Evolutionary conservation across 768 basidiomycete genomes (phyloP).

Genomic region (Rhodosporidiobolus odoratus): DNA sequence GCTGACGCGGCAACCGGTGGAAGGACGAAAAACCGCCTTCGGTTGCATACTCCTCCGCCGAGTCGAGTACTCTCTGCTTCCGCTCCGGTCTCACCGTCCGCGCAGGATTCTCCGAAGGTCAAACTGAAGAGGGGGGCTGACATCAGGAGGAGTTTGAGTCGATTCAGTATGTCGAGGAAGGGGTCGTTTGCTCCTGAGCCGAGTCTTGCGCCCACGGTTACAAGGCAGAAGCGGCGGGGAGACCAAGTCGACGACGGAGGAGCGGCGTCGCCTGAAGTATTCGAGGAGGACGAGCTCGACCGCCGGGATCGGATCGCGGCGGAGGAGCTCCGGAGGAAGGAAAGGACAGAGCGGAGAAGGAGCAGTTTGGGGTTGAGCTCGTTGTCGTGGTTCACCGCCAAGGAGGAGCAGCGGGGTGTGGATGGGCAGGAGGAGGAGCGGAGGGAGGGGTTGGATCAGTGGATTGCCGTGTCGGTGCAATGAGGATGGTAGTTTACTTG

Average conservation of each 20-base stretch:
- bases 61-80: too few species aligned
- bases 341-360: background rate
- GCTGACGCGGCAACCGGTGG: too few species aligned
- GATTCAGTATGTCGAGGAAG: too few species aligned
- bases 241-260: too few species aligned
- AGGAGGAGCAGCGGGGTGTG: background rate
- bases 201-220: too few species aligned
- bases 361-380: background rate
- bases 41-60: too few species aligned
- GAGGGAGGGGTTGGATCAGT: background rate
- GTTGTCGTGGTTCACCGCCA: background rate
- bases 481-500: background rate
- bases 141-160: too few species aligned
- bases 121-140: background rate
- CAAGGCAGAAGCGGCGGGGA: too few species aligned
- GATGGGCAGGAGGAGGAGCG: background rate
- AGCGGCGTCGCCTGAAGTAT: background rate
- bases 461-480: background rate
- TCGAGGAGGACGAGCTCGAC: background rate
- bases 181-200: too few species aligned
- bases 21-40: too few species aligned
- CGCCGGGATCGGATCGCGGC: background rate
- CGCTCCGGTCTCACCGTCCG: too few species aligned
- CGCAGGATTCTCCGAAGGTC: background rate
- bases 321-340: background rate